Conservation (phyloP, 192 early-diverging fungal genomes). For the Podila clonocystis region DNA sequence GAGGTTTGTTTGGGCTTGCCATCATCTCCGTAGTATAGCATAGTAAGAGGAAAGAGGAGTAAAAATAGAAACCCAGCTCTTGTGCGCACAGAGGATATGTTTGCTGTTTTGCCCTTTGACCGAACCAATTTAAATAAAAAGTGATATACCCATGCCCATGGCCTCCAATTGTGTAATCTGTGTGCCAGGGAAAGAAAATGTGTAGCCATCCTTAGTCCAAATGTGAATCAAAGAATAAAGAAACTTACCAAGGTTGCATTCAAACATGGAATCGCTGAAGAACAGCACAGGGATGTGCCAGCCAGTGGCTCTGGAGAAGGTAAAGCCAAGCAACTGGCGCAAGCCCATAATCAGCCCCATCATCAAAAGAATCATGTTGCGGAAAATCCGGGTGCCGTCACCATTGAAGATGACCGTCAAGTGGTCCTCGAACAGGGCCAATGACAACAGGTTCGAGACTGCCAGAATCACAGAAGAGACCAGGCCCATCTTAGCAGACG, state of each 20-base stretch:
- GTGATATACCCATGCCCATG: too few relatives aligned
- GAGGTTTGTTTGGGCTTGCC: too few relatives aligned
- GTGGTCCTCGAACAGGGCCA: conserved; percentile 64
- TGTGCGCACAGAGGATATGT: too few relatives aligned
- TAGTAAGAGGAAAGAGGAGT: too few relatives aligned
- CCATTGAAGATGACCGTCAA: conserved; percentile 55
- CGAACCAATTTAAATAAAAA: too few relatives aligned
- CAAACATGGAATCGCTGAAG: conserved; percentile 63
- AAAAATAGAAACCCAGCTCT: too few relatives aligned
- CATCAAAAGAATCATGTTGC: conserved; percentile 50
- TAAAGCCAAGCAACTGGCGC: conserved; percentile 53
- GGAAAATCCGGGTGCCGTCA: conserved; percentile 41
- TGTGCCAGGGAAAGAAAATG: not conserved
- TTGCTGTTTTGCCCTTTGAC: too few relatives aligned
- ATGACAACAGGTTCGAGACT: conserved; percentile 57
- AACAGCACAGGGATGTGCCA: conserved; percentile 60
- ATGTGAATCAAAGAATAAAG: not conserved
- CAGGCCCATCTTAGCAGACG: conserved; percentile 8
- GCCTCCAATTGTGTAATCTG: too few relatives aligned
- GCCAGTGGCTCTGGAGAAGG: conserved; percentile 63
- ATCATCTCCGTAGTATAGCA: too few relatives aligned
- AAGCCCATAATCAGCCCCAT: conserved; percentile 30
- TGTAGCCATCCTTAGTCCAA: not conserved
- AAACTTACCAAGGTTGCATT: conserved; percentile 64
- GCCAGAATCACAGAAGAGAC: conserved; percentile 34